Evolutionary conservation across 805 yeast genomes (phyloP).

Genomic region (Candida insectorum): DNA sequence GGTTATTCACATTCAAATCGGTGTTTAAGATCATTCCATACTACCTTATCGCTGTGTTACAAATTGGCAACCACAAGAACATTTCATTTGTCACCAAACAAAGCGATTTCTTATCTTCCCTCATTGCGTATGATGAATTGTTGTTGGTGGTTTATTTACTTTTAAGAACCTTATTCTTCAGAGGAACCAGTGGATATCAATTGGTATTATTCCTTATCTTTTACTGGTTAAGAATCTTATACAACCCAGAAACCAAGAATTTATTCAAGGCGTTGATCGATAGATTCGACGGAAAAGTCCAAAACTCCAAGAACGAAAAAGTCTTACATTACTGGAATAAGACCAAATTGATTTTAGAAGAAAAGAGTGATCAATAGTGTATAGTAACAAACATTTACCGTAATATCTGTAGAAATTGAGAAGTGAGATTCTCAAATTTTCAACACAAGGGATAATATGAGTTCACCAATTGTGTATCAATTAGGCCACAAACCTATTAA

Average conservation of each 20-base stretch:
- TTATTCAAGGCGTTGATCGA: slow-evolving; percentile 40
- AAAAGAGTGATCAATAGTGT: slow-evolving; percentile 18
- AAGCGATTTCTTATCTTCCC: slow-evolving; percentile 36
- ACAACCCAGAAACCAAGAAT: slow-evolving; percentile 44
- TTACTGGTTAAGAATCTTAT: slow-evolving; percentile 71
- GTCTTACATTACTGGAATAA: slow-evolving; percentile 36
- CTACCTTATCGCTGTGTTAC: slow-evolving; percentile 54
- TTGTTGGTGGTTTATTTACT: slow-evolving; percentile 49
- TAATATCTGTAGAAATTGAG: slow-evolving; percentile 1
- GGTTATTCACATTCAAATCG: slow-evolving; percentile 65
- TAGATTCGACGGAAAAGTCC: slow-evolving; percentile 41
- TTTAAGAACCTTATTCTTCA: slow-evolving; percentile 57
- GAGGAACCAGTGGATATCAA: slow-evolving; percentile 70
- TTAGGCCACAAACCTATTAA: slow-evolving; percentile 84
- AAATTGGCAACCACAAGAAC: slow-evolving; percentile 43
- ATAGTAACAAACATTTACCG: background rate
- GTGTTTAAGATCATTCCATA: slow-evolving; percentile 64
- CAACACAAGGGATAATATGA: slow-evolving; percentile 14
- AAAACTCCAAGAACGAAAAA: slow-evolving; percentile 43
- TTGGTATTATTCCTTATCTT: slow-evolving; percentile 54
- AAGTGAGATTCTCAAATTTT: slow-evolving; percentile 3
- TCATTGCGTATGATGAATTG: slow-evolving; percentile 62
- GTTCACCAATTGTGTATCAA: slow-evolving; percentile 44
- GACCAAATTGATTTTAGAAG: slow-evolving; percentile 25
- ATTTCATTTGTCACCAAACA: slow-evolving; percentile 37